These are phyloP conservation scores for Monosporascus ibericus DNA, from an alignment of 2,329 filamentous ascomycete genomes.

Conservation along the genomic window DNA sequence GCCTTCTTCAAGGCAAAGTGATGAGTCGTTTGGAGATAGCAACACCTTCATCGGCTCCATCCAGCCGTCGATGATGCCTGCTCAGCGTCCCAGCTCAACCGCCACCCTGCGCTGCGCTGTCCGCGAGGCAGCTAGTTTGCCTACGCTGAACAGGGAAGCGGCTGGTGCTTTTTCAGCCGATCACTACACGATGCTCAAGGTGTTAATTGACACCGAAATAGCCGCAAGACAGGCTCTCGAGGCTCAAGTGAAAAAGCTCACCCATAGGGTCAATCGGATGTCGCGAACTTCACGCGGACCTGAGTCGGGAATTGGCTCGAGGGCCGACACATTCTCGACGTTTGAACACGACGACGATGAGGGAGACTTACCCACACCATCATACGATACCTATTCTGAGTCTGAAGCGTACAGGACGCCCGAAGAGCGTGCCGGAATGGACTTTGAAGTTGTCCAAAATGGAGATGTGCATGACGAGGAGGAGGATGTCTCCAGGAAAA, in stretches of 20 bases:
- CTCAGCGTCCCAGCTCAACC: slow-evolving; percentile 36
- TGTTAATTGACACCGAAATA: slow-evolving; percentile 52
- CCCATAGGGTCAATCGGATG: slow-evolving; percentile 42
- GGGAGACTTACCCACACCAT: slow-evolving; percentile 22
- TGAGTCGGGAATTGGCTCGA: slow-evolving; percentile 29
- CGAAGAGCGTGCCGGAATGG: slow-evolving; percentile 35
- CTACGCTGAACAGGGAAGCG: slow-evolving; percentile 30
- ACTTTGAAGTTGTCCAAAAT: slow-evolving; percentile 33
- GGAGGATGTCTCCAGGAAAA: slow-evolving; percentile 35
- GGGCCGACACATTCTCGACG: slow-evolving; percentile 29
- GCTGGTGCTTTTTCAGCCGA: slow-evolving; percentile 32
- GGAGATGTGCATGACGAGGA: slow-evolving; percentile 35
- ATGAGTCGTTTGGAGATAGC: slow-evolving; percentile 41
- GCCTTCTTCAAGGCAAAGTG: slow-evolving; percentile 24
- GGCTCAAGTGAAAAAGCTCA: slow-evolving; percentile 47
- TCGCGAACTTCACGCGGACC: slow-evolving; percentile 33
- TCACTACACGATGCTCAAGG: slow-evolving; percentile 43
- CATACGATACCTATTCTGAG: slow-evolving; percentile 20
- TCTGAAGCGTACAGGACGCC: slow-evolving; percentile 49
- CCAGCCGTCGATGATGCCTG: slow-evolving; percentile 14
- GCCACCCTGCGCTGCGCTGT: slow-evolving; percentile 44
- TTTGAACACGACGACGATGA: slow-evolving; percentile 39
- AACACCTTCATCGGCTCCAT: slow-evolving; percentile 39
- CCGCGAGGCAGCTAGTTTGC: slow-evolving; percentile 40
- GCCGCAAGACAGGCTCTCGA: slow-evolving; percentile 50